Percentiles rank a stretch among this genome's conserved stretches.
Evolutionary conservation across 768 basidiomycete species (phyloP).

Genomic region (Trametes cinnabarina): DNA sequence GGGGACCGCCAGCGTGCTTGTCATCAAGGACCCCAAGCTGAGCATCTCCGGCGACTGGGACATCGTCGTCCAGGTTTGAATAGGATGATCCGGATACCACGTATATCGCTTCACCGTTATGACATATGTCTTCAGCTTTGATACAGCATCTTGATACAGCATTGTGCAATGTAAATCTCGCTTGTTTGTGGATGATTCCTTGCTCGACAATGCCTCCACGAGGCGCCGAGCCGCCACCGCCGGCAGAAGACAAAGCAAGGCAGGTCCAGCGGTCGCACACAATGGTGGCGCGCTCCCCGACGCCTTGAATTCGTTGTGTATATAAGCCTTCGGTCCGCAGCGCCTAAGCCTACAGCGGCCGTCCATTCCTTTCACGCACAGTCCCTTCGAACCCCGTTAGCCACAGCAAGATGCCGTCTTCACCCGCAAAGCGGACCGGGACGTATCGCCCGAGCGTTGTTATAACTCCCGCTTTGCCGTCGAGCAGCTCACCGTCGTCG

Average conservation of each 20-base stretch:
- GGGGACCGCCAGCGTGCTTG: conserved; percentile 63
- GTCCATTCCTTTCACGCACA: neutral
- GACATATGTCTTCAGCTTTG: no score
- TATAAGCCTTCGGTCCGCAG: neutral
- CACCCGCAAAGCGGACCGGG: neutral
- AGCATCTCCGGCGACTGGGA: conserved; percentile 63
- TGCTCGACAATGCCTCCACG: neutral
- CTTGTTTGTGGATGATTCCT: neutral
- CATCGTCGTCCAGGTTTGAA: conserved; percentile 34
- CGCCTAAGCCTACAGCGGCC: neutral
- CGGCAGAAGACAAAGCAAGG: neutral
- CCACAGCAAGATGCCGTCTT: neutral
- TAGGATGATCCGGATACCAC: neutral
- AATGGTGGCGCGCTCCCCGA: neutral
- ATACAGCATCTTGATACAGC: no score
- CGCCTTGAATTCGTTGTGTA: neutral
- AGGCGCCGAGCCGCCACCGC: neutral
- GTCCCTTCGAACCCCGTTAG: neutral
- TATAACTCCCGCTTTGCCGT: conserved; percentile 17
- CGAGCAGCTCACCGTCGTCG: conserved; percentile 13
- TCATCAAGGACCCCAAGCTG: conserved; percentile 73
- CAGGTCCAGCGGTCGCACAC: neutral
- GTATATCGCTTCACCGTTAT: neutral
- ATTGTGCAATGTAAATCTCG: neutral
- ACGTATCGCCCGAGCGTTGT: conserved; percentile 10